Conservation (phyloP, 352 stramenopile genomes). For the Phytopythium litorale region DNA sequence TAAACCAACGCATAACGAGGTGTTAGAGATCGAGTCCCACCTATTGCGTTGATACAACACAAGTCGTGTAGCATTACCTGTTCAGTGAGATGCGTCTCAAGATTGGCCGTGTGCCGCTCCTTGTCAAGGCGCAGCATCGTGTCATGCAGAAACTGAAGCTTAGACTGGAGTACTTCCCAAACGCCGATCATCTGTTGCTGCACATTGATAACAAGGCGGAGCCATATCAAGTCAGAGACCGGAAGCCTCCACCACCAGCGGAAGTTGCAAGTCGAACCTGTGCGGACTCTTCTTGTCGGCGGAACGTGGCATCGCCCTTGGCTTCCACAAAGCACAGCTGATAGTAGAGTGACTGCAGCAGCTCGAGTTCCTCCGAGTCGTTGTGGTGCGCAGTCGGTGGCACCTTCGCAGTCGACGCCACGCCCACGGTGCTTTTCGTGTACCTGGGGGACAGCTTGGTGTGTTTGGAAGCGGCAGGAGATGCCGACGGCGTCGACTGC, state of each 20-base stretch:
- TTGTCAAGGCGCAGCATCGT: conserved; percentile 32
- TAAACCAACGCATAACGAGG: background rate
- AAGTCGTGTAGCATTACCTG: conserved; percentile 14
- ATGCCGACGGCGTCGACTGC: background rate
- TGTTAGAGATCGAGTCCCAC: too few species aligned
- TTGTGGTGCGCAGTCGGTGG: background rate
- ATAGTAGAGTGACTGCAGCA: conserved; percentile 44
- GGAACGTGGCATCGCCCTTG: conserved; percentile 30
- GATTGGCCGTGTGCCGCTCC: conserved; percentile 20
- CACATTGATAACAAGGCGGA: conserved; percentile 2
- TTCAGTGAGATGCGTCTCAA: conserved; percentile 25
- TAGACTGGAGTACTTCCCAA: conserved; percentile 43
- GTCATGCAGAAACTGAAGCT: conserved; percentile 47
- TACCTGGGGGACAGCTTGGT: background rate
- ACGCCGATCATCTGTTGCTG: conserved; percentile 42
- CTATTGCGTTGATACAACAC: too few species aligned
- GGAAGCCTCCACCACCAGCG: background rate
- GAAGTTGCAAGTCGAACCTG: conserved; percentile 21
- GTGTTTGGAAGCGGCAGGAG: background rate
- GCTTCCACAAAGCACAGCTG: conserved; percentile 50
- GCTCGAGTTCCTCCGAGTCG: conserved; percentile 35
- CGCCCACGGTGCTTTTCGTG: background rate
- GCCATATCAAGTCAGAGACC: background rate
- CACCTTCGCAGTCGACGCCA: background rate
- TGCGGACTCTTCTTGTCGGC: conserved; percentile 36